These are phyloP conservation scores for Epichloe bromicola DNA, from an alignment of 2,329 filamentous ascomycete species.

Conservation along the genomic window DNA sequence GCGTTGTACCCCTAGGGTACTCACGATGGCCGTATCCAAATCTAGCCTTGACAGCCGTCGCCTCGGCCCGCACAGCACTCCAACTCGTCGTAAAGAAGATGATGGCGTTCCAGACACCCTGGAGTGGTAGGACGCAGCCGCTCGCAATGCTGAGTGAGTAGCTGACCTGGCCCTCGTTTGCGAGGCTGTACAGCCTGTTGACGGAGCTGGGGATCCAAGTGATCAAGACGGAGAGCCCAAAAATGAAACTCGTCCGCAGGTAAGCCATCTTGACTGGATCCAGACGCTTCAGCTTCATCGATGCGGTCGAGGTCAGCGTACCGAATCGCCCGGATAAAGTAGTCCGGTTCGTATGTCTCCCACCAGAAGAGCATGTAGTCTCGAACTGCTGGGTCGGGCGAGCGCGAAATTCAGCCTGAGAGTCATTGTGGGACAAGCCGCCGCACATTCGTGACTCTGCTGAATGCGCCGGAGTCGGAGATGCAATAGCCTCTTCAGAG, in stretches of 20 bases:
- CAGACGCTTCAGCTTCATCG: constrained; percentile 19
- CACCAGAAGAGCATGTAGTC: constrained; percentile 17
- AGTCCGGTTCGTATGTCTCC: constrained; percentile 7
- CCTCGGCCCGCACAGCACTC: constrained; percentile 20
- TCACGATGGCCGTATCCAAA: constrained; percentile 4
- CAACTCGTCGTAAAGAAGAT: constrained; percentile 61
- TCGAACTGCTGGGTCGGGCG: constrained; percentile 13
- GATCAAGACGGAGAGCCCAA: constrained; percentile 44
- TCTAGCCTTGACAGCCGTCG: constrained; percentile 8
- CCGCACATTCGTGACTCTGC: constrained; percentile 2
- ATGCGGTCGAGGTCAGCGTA: constrained; percentile 16
- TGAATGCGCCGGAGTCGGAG: constrained; percentile 9
- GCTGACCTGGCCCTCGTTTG: constrained; percentile 32
- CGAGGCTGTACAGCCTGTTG: constrained; percentile 58
- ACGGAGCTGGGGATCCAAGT: constrained; percentile 55
- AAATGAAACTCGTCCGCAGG: constrained; percentile 44
- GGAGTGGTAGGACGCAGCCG: constrained; percentile 59
- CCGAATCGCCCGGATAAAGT: constrained; percentile 13
- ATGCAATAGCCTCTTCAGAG: neutral
- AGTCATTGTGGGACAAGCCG: constrained; percentile 10
- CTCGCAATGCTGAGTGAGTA: constrained; percentile 57
- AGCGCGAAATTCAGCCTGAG: constrained; percentile 4
- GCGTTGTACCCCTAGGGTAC: constrained; percentile 8
- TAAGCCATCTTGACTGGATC: constrained; percentile 48
- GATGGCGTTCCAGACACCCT: constrained; percentile 68